These are phyloP conservation scores for Erythrobasidium hasegawianum DNA, from an alignment of 1,284 basidiomycete species.

Conservation along the genomic window DNA sequence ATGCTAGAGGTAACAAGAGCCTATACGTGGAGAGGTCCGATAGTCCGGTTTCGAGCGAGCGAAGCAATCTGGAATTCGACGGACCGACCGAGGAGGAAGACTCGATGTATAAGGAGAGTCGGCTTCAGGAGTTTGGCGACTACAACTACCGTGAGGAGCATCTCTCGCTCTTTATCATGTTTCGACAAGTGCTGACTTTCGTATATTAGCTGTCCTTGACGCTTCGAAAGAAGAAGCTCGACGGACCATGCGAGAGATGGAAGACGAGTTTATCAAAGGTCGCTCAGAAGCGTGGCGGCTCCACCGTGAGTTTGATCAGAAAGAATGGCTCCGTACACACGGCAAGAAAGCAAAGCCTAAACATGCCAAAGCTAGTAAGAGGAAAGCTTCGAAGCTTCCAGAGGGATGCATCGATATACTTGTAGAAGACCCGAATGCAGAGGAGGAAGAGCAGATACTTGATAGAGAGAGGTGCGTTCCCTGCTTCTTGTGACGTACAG, in stretches of 20 bases:
- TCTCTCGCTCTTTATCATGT: background rate
- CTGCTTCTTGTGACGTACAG: background rate
- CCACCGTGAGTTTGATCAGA: conserved; percentile 7
- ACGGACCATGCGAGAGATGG: conserved; percentile 42
- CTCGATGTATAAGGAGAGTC: conserved; percentile 65
- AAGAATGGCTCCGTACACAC: conserved; percentile 26
- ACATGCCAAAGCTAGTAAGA: conserved; percentile 36
- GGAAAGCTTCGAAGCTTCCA: conserved; percentile 55
- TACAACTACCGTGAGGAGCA: conserved; percentile 73
- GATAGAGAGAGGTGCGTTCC: conserved; percentile 50
- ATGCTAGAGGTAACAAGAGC: background rate
- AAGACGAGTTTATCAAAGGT: conserved; percentile 37
- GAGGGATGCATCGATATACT: conserved; percentile 74
- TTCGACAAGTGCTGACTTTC: background rate
- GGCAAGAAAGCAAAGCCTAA: conserved; percentile 37
- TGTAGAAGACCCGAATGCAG: conserved; percentile 59
- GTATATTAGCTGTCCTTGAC: conserved; percentile 43
- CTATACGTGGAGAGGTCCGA: conserved; percentile 21
- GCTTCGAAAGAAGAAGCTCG: conserved; percentile 44
- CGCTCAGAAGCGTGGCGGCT: conserved; percentile 12
- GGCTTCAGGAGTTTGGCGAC: conserved; percentile 79
- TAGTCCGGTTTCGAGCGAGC: conserved; percentile 13
- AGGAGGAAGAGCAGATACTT: conserved; percentile 54
- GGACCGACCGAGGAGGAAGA: conserved; percentile 54
- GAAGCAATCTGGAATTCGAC: conserved; percentile 48